Conservation (phyloP, 129 eudicot genomes). For the Chrysanthemum makinoi region DNA sequence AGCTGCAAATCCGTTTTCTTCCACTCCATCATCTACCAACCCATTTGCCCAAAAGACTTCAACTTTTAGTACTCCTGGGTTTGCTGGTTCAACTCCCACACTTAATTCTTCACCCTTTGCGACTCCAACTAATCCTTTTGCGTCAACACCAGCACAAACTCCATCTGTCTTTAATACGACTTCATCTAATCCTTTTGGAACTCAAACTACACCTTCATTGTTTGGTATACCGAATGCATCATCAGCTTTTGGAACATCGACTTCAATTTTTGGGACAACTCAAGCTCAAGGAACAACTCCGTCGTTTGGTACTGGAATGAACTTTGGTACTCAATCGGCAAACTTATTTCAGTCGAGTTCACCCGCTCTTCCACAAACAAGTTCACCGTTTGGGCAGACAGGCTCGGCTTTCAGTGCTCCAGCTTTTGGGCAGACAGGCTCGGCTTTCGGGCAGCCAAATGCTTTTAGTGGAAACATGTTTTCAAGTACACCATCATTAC, state of each 20-base stretch:
- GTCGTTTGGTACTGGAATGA: constrained; percentile 57
- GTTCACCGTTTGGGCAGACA: constrained; percentile 69
- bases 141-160: constrained; percentile 57
- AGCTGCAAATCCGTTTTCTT: constrained; percentile 68
- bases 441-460: constrained; percentile 58
- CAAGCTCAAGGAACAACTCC: constrained; percentile 58
- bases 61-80: constrained; percentile 42
- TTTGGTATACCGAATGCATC: constrained; percentile 58
- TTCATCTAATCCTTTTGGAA: constrained; percentile 39
- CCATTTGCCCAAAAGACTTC: constrained; percentile 71
- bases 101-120: constrained; percentile 75
- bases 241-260: constrained; percentile 59
- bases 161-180: constrained; percentile 62
- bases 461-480: constrained; percentile 68
- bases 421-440: constrained; percentile 49
- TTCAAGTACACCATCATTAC: constrained; percentile 51
- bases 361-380: constrained; percentile 75
- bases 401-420: constrained; percentile 52
- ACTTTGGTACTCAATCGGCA: constrained; percentile 75
- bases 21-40: constrained; percentile 56
- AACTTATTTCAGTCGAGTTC: constrained; percentile 75
- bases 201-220: neutral
- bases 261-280: constrained; percentile 61
- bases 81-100: constrained; percentile 53
- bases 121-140: constrained; percentile 53